phyloP scores from a whole-genome alignment of 352 stramenopile genomes.

The Peronospora farinosa region DNA sequence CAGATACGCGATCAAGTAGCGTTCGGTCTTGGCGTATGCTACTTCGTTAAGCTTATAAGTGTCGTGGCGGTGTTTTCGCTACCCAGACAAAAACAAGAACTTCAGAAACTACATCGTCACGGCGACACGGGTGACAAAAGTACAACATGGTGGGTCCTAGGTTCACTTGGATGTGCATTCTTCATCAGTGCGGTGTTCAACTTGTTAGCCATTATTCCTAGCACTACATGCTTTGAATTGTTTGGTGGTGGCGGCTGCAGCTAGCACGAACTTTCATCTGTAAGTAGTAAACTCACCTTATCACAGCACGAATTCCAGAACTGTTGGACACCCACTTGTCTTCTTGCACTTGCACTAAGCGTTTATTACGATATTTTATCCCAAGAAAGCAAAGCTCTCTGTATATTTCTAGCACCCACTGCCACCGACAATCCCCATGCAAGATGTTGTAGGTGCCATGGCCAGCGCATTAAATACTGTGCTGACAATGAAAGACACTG shows the following conservation, averaged over 20 bases:
- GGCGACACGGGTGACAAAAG: slow-evolving; percentile 14
- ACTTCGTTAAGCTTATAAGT: slow-evolving; percentile 34
- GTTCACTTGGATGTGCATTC: slow-evolving; percentile 24
- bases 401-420: slow-evolving; percentile 19
- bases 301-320: too few relatives aligned
- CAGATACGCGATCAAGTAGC: slow-evolving; percentile 19
- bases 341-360: too few relatives aligned
- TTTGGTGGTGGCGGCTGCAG: slow-evolving; percentile 32
- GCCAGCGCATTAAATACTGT: slow-evolving; percentile 35
- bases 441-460: slow-evolving; percentile 30
- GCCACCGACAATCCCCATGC: slow-evolving; percentile 31
- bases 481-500: slow-evolving; percentile 29
- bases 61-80: slow-evolving; percentile 36
- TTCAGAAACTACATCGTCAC: slow-evolving; percentile 34
- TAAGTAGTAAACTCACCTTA: too few relatives aligned
- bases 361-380: too few relatives aligned
- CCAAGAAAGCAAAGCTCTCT: too few relatives aligned
- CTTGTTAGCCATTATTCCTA: slow-evolving; percentile 26
- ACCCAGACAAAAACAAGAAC: slow-evolving; percentile 39
- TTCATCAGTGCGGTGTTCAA: slow-evolving; percentile 40
- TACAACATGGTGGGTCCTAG: slow-evolving; percentile 36
- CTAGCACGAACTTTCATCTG: too few relatives aligned
- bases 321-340: too few relatives aligned
- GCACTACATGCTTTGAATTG: slow-evolving; percentile 30
- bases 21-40: slow-evolving; percentile 37